Evolutionary conservation across 768 basidiomycete species (phyloP).

Genomic region (Epithele typhae): DNA sequence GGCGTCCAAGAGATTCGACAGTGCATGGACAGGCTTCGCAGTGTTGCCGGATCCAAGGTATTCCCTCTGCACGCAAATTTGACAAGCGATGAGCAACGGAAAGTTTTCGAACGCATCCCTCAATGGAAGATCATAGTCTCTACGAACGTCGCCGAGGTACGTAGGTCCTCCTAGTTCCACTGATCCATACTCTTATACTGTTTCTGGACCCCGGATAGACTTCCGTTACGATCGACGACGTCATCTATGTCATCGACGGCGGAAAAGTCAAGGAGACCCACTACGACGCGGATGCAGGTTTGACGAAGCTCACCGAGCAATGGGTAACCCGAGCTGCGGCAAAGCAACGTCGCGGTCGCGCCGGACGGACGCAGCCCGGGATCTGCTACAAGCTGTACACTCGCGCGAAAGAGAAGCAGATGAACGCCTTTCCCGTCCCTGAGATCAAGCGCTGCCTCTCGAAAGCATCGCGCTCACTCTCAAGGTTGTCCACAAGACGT

Average conservation of each 20-base stretch:
- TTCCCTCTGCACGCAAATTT: conserved; percentile 89
- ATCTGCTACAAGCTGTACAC: conserved; percentile 89
- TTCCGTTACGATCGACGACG: conserved; percentile 87
- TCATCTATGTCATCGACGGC: conserved; percentile 79
- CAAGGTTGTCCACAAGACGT: conserved; percentile 82
- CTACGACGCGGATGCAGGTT: conserved; percentile 62
- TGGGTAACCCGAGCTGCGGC: conserved; percentile 80
- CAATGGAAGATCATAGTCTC: conserved; percentile 83
- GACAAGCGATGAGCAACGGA: conserved; percentile 76
- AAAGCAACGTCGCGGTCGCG: conserved; percentile 82
- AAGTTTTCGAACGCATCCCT: conserved; percentile 60
- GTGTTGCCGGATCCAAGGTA: conserved; percentile 35
- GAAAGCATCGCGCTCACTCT: conserved; percentile 79
- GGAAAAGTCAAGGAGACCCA: conserved; percentile 85
- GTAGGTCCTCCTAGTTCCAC: conserved; percentile 12
- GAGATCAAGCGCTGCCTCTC: conserved; percentile 84
- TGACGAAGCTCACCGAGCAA: conserved; percentile 74
- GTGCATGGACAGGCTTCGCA: conserved; percentile 59
- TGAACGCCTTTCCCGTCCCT: conserved; percentile 73
- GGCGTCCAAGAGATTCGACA: conserved; percentile 86
- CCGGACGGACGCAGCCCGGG: conserved; percentile 81
- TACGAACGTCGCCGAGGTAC: conserved; percentile 88
- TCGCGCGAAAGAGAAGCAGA: conserved; percentile 58
- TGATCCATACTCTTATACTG: neutral
- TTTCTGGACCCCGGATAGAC: conserved; percentile 43